Evolutionary conservation across 1,284 basidiomycete genomes (phyloP).

Genomic region (Leccinum fuscescens): DNA sequence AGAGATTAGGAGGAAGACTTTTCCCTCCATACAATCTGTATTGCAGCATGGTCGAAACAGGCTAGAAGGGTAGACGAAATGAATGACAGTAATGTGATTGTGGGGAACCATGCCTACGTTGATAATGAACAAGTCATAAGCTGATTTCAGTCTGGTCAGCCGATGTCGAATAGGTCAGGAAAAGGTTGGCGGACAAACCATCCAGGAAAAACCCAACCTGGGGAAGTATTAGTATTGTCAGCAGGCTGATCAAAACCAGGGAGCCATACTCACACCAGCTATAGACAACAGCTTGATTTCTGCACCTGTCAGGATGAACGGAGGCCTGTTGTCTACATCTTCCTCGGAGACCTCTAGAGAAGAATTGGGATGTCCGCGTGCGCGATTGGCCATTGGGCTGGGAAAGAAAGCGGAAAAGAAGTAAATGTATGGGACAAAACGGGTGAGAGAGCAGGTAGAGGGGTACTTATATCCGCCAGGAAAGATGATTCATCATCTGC

Average conservation of each 20-base stretch:
- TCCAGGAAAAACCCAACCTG: constrained; percentile 72
- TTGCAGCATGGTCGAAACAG: constrained; percentile 74
- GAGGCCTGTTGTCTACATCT: constrained; percentile 40
- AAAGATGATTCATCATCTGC: not conserved
- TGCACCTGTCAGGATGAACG: constrained; percentile 45
- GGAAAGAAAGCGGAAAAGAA: not conserved
- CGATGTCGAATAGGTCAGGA: not conserved
- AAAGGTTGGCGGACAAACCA: constrained; percentile 38
- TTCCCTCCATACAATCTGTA: constrained; percentile 63
- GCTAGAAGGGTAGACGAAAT: constrained; percentile 37
- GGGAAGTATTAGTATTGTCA: constrained; percentile 3
- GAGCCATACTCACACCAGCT: constrained; percentile 47
- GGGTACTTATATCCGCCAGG: constrained; percentile 18
- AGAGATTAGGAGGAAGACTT: constrained; percentile 52
- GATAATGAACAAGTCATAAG: constrained; percentile 78
- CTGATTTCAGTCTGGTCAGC: constrained; percentile 32
- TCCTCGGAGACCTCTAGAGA: constrained; percentile 48
- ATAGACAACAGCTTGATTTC: constrained; percentile 61
- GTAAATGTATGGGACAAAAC: not conserved
- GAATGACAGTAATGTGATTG: not conserved
- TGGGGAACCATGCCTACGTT: constrained; percentile 46
- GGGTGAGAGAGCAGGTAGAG: not conserved
- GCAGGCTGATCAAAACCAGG: constrained; percentile 1
- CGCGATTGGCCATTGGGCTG: constrained; percentile 13
- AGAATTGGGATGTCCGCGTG: not conserved